Conservation (phyloP, 441 rosid genomes). For the Flueggea neowawraea region DNA sequence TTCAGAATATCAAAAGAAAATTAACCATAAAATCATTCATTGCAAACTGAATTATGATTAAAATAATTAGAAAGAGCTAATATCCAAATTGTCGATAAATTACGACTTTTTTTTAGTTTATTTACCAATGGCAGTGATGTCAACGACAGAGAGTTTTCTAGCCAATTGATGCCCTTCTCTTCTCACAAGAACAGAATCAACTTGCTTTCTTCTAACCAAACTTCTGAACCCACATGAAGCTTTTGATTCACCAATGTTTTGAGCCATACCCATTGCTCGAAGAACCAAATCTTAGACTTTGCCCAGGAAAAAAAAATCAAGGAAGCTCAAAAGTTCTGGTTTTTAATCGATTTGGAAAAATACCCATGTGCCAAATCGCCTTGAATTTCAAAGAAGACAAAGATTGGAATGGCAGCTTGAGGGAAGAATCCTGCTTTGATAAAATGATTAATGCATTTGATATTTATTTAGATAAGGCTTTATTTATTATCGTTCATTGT, state of each 20-base stretch:
- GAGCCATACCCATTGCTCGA: too few species aligned
- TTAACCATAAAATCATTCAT: too few species aligned
- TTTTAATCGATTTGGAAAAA: not conserved
- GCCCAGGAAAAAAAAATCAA: not conserved
- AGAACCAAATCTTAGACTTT: not conserved
- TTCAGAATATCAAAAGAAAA: too few species aligned
- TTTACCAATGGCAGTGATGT: slow-evolving; percentile 86
- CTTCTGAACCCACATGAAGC: slow-evolving; percentile 38
- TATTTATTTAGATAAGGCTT: too few species aligned
- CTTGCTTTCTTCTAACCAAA: slow-evolving; percentile 81
- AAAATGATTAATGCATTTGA: too few species aligned
- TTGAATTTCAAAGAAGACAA: not conserved
- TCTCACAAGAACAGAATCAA: slow-evolving; percentile 52
- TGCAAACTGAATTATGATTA: too few species aligned
- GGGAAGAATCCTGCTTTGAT: too few species aligned
- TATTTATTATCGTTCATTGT: too few species aligned
- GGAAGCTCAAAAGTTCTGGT: not conserved
- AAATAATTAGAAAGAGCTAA: too few species aligned
- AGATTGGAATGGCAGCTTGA: too few species aligned
- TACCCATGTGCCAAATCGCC: not conserved
- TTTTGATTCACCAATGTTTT: slow-evolving; percentile 28
- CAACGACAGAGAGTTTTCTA: slow-evolving; percentile 64
- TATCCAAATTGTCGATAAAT: too few species aligned
- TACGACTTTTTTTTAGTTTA: too few species aligned
- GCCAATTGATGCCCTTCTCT: slow-evolving; percentile 50